Percentiles rank a stretch among this genome's conserved stretches.
Conservation (phyloP, 1,284 basidiomycete genomes). For the Cryptococcus depauperatus region DNA sequence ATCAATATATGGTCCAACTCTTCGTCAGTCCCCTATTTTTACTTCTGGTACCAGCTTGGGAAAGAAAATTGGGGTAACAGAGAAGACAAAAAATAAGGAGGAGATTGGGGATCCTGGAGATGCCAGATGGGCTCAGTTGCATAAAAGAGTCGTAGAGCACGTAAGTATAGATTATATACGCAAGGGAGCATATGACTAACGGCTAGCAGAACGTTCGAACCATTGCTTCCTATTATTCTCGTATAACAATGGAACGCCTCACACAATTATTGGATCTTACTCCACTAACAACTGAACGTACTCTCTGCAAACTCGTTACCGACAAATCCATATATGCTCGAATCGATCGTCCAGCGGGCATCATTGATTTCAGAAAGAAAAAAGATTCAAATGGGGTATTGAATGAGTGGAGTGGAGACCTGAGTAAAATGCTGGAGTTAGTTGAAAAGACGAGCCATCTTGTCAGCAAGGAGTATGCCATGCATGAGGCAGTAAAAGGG, state of each 20-base stretch:
- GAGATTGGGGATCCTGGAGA: constrained; percentile 48
- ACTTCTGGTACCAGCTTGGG: constrained; percentile 43
- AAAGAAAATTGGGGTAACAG: constrained; percentile 32
- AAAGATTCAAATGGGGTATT: constrained; percentile 74
- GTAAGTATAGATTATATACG: constrained; percentile 50
- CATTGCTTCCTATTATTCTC: constrained; percentile 86
- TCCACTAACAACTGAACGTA: constrained; percentile 72
- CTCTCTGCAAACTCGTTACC: constrained; percentile 79
- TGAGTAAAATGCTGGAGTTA: constrained; percentile 64
- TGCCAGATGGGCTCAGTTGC: constrained; percentile 89
- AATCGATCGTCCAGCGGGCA: constrained; percentile 82
- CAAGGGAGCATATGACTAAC: neutral
- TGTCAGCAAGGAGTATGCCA: constrained; percentile 47
- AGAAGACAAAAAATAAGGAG: constrained; percentile 27
- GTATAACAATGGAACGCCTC: constrained; percentile 76
- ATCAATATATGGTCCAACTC: constrained; percentile 72
- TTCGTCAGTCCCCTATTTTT: constrained; percentile 77
- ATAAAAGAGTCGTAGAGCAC: constrained; percentile 93
- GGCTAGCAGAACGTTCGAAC: constrained; percentile 80
- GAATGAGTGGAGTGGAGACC: constrained; percentile 94
- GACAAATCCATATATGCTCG: constrained; percentile 88
- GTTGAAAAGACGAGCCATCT: constrained; percentile 51
- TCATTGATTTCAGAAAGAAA: constrained; percentile 77
- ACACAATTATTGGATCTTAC: constrained; percentile 82
- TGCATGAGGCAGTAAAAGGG: constrained; percentile 38